These are phyloP conservation scores for Apiotrichum domesticum DNA, from an alignment of 1,284 basidiomycete genomes.

Conservation along the genomic window DNA sequence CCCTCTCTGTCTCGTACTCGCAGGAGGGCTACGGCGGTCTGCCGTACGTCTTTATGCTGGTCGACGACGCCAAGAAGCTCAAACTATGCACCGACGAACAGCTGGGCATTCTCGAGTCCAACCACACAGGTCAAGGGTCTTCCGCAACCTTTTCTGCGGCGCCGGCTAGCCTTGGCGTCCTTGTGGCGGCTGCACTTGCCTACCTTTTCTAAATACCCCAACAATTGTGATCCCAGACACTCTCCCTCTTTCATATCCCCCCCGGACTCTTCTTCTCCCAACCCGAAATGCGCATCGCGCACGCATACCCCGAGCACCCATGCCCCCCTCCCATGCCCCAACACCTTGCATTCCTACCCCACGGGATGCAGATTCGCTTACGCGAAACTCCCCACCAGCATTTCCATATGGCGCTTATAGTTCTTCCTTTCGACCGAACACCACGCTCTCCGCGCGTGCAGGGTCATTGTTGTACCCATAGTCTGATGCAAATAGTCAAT, in stretches of 20 bases:
- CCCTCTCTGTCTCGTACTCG: constrained; percentile 39
- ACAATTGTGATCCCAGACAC: background rate
- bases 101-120: constrained; percentile 6
- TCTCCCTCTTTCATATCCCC: background rate
- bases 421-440: too few relatives aligned
- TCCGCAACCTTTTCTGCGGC: background rate
- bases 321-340: too few relatives aligned
- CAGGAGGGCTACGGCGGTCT: constrained; percentile 37
- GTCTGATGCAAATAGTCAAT: too few relatives aligned
- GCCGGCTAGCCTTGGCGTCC: background rate
- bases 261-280: too few relatives aligned
- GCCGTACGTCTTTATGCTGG: constrained; percentile 33
- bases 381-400: too few relatives aligned
- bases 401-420: too few relatives aligned
- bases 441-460: too few relatives aligned
- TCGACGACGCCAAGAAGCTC: constrained; percentile 7
- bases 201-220: background rate
- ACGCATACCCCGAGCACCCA: too few relatives aligned
- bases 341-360: too few relatives aligned
- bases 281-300: too few relatives aligned
- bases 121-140: background rate
- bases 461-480: too few relatives aligned
- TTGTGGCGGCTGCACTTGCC: background rate
- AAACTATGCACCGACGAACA: constrained; percentile 10
- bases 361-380: too few relatives aligned